Base-by-base conservation (phyloP, 371 early-diverging fungal genomes). In the Choanephora cucurbitarum region DNA sequence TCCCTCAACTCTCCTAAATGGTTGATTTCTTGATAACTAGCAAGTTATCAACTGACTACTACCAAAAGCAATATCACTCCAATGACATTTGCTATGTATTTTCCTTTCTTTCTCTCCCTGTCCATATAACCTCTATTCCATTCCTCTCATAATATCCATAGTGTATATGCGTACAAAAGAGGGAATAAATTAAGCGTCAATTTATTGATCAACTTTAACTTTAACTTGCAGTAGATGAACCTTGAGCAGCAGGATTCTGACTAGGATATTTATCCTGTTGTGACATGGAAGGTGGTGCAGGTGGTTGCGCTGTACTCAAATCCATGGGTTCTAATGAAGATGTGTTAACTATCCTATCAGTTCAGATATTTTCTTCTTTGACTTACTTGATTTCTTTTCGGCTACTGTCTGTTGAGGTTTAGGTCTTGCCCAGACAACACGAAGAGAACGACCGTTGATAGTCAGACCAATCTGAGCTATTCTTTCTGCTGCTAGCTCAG, bases 401-500 rank as follows among this genome's bases (percentile, higher is more conserved):
- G 22, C 3, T 6, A 34, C 4, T 22, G 37, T n/a, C 19, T 80
- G 81, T 40, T 79, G 72, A 24, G 85, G 85, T 44, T 82, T 68
- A 22, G 87, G 82, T 57, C 73, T 67, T 11, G 82, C 88, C 88
- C 88, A 88, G 17, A 83, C 72, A 3, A 84, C 86, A 18, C 78
- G 66, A 42, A 88, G 43, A 6, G 72, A 31, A 40, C 69, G 72
- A 2, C 75, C 84, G 32, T 86, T 80, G 22, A 86, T 57, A 6
- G 55, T 73, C 23, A 80, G 55, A 3, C 81, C 81, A 28, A 74
- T 66, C 37, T 80, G 78, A 7, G 77, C 62, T 17, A 79, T 62
- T 52, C 82, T 75, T 19, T 84, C 82, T 18, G 86, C 84, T 0
- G 93, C 93, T 17, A 83, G 60, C 68, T 93, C 91, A 13, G 96